These are phyloP conservation scores for Phaeosphaeriaceae sp. DNA, from an alignment of 2,329 filamentous ascomycete species.

Conservation along the genomic window DNA sequence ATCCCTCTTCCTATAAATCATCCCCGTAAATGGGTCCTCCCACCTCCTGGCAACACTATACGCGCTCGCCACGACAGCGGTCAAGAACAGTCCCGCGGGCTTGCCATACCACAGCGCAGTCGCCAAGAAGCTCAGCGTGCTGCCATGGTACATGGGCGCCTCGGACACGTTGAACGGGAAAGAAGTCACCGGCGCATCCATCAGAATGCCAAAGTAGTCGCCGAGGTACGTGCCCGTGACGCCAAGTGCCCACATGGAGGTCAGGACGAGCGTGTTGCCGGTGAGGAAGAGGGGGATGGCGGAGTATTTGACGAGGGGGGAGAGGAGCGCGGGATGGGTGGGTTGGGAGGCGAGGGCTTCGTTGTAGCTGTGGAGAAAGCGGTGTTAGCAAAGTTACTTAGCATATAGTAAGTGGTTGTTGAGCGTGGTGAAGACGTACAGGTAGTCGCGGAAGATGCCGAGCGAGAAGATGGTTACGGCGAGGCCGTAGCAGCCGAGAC, in stretches of 20 bases:
- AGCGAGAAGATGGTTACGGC: constrained; percentile 90
- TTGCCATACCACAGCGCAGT: constrained; percentile 85
- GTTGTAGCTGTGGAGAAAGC: constrained; percentile 71
- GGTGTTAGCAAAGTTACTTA: constrained; percentile 2
- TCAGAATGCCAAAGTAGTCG: constrained; percentile 98
- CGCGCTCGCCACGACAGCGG: constrained; percentile 75
- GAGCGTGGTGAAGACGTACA: constrained; percentile 43
- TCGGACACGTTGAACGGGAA: constrained; percentile 94
- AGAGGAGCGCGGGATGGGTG: constrained; percentile 74
- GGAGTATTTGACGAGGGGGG: constrained; percentile 65
- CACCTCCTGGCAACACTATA: constrained; percentile 84
- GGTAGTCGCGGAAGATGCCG: constrained; percentile 81
- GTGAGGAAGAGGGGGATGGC: constrained; percentile 75
- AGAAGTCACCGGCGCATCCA: constrained; percentile 91
- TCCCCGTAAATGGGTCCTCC: constrained; percentile 94
- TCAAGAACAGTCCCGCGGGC: constrained; percentile 83
- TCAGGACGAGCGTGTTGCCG: constrained; percentile 86
- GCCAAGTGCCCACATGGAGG: constrained; percentile 89
- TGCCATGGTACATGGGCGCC: constrained; percentile 96
- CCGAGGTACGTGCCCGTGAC: constrained; percentile 96
- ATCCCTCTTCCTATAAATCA: constrained; percentile 90
- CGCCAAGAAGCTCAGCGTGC: constrained; percentile 89
- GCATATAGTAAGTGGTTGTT: not conserved
- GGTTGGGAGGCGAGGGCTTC: constrained; percentile 79
- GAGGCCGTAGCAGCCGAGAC: constrained; percentile 86